Percentiles rank a stretch among this genome's conserved stretches.
phyloP scores from a whole-genome alignment of 1,139 yeast species.

The Geotrichum klebahnii region DNA sequence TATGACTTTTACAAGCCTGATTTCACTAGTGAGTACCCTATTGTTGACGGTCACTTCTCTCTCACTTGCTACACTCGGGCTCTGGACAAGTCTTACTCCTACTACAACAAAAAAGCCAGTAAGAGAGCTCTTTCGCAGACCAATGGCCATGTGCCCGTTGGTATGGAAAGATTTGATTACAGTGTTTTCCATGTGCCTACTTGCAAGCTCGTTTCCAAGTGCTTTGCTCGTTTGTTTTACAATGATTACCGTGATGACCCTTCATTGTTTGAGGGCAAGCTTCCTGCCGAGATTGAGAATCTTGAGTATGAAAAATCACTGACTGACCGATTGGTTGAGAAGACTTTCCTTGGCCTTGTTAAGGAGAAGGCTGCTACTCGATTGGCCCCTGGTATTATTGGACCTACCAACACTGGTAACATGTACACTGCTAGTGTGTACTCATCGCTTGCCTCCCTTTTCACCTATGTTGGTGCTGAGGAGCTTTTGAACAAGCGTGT shows the following conservation, averaged over 20 bases:
- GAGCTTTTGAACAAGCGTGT: conserved; percentile 76
- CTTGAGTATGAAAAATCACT: conserved; percentile 75
- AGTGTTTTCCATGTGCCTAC: conserved; percentile 98
- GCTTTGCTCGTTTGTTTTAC: conserved; percentile 87
- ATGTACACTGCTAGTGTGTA: conserved; percentile 96
- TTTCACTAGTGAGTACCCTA: conserved; percentile 93
- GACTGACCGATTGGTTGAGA: conserved; percentile 76
- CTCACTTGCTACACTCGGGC: conserved; percentile 92
- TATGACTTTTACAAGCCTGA: conserved; percentile 98
- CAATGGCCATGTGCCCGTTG: conserved; percentile 37
- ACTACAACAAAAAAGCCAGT: conserved; percentile 76
- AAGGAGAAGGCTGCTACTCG: conserved; percentile 66
- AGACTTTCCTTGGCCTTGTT: conserved; percentile 73
- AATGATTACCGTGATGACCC: conserved; percentile 79
- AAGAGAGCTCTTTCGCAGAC: conserved; percentile 45
- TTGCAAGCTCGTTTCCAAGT: conserved; percentile 89
- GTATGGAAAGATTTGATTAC: conserved; percentile 75
- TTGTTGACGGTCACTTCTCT: conserved; percentile 96
- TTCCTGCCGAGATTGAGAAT: conserved; percentile 63
- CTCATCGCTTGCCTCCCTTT: conserved; percentile 78
- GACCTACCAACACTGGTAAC: conserved; percentile 97
- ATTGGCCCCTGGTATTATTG: conserved; percentile 74
- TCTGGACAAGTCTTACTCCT: conserved; percentile 76
- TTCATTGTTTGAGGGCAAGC: conserved; percentile 36
- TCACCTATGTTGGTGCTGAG: conserved; percentile 71